These are phyloP conservation scores for Xylariaceae sp. DNA, from an alignment of 2,329 filamentous ascomycete species.

Conservation along the genomic window DNA sequence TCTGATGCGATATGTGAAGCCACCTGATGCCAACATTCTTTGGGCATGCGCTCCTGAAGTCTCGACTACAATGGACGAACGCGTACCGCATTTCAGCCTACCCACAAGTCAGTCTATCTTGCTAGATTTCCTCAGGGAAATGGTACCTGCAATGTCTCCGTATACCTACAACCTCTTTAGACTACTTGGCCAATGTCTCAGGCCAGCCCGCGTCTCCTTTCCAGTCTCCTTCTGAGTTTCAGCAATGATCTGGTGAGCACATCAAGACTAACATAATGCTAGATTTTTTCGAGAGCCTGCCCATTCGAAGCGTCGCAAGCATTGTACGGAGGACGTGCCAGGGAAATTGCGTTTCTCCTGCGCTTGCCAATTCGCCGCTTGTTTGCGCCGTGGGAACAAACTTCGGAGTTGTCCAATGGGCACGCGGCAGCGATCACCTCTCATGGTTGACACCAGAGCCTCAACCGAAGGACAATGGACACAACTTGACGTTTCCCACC, in stretches of 20 bases:
- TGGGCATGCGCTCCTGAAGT: slow-evolving; percentile 37
- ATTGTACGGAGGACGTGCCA: slow-evolving; percentile 31
- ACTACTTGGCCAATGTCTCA: no score
- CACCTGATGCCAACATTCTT: slow-evolving; percentile 22
- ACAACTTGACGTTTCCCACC: background rate
- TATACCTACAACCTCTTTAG: background rate
- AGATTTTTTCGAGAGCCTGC: background rate
- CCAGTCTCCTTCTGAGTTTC: no score
- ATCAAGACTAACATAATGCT: no score
- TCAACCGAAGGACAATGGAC: background rate
- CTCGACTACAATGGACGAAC: slow-evolving; percentile 22
- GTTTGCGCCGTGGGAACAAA: slow-evolving; percentile 47
- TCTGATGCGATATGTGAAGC: no score
- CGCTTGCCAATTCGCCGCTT: slow-evolving; percentile 36
- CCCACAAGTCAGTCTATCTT: slow-evolving; percentile 12
- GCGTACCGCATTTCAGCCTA: slow-evolving; percentile 36
- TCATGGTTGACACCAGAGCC: slow-evolving; percentile 30
- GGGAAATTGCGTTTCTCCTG: slow-evolving; percentile 35
- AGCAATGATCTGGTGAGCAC: no score
- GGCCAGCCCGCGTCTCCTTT: no score
- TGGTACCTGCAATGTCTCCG: background rate
- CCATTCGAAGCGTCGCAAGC: slow-evolving; percentile 10
- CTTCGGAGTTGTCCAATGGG: slow-evolving; percentile 41
- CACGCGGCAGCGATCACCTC: slow-evolving; percentile 29
- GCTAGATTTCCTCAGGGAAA: background rate